Base-by-base conservation (phyloP, 257 asterid genomes). In the Eustoma russellianum region DNA sequence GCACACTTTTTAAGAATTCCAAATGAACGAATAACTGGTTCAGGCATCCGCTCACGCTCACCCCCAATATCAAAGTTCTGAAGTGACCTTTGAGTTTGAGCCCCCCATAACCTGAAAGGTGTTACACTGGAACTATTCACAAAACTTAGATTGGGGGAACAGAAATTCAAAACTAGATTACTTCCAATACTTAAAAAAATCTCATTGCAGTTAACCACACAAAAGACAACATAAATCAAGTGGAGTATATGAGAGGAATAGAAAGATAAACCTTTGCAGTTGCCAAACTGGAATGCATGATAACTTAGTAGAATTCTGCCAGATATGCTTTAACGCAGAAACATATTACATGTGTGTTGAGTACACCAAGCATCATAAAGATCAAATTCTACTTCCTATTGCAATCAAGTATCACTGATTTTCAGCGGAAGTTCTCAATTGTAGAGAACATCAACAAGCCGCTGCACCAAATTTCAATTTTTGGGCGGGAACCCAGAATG, bases 1-100 rank as follows among this genome's bases (percentile, higher is more conserved):
- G 93, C 94, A 56, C 95, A 92, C 59, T 92, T 92, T n/a, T 92
- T 92, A 53, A 92, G 95, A 74, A 86, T 70, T 50, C 97, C 99
- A 69, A 92, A 85, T 48, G 95, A 94, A 46, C 88, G 93, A 30
- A 92, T 66, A 61, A 92, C 85, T 47, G 89, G 97, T 61, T 92
- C 97, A 7, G 99, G 99, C 97, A 92, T 92, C 66, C 95, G 76
- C 65, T 92, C 99, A 38, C 95, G 90, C 35, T 85, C 88, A 33
- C 97, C 95, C 19, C 99, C 97, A 59, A 92, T 92, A 46, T 92
- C 99, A 71, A 92, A 92, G 77, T 92, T 92, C 70, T 88, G 90
- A 69, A 92, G 67, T 2, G 97, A 92, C 61, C 99, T 77, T 67
- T 92, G 99, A 58, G 97, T 88, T n/a, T 92, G 97, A 53, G 97